Percentiles rank a stretch among this genome's conserved stretches.
Evolutionary conservation across 2,329 filamentous ascomycete genomes (phyloP).

Genomic region (Fusarium sp.): DNA sequence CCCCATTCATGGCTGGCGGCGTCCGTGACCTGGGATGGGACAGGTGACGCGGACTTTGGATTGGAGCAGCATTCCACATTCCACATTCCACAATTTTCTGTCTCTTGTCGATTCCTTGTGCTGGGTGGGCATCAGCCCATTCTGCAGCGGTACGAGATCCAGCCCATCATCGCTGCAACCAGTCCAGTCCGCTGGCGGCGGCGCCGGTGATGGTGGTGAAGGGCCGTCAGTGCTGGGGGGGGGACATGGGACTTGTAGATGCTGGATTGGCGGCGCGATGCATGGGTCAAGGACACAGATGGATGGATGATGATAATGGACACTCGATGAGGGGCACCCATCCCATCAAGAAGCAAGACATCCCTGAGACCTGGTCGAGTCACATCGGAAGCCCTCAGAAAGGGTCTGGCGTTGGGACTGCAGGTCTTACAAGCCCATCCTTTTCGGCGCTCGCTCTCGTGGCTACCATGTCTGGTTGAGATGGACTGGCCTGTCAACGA

Average conservation of each 20-base stretch:
- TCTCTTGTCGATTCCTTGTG: constrained; percentile 10
- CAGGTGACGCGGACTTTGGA: constrained; percentile 36
- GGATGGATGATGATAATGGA: constrained; percentile 21
- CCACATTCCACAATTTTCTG: background rate
- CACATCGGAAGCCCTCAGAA: constrained; percentile 17
- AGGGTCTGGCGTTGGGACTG: constrained; percentile 14
- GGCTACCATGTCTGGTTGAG: constrained; percentile 43
- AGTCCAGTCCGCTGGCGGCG: constrained; percentile 26
- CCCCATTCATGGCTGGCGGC: constrained; percentile 34
- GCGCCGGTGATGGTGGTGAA: constrained; percentile 22
- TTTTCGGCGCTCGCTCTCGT: constrained; percentile 37
- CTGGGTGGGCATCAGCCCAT: constrained; percentile 36
- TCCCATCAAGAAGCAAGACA: constrained; percentile 13
- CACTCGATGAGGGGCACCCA: constrained; percentile 13
- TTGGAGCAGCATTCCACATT: constrained; percentile 38
- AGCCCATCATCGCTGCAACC: constrained; percentile 19
- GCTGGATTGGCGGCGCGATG: constrained; percentile 38
- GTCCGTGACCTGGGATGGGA: constrained; percentile 30
- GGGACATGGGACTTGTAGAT: background rate
- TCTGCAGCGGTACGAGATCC: constrained; percentile 30
- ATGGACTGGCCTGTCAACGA: constrained; percentile 38
- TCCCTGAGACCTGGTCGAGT: background rate
- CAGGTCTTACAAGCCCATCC: constrained; percentile 36
- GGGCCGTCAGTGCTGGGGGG: constrained; percentile 10
- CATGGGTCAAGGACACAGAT: constrained; percentile 17